These are phyloP conservation scores for Tricholoma matsutake DNA, from an alignment of 768 basidiomycete genomes.

Conservation along the genomic window DNA sequence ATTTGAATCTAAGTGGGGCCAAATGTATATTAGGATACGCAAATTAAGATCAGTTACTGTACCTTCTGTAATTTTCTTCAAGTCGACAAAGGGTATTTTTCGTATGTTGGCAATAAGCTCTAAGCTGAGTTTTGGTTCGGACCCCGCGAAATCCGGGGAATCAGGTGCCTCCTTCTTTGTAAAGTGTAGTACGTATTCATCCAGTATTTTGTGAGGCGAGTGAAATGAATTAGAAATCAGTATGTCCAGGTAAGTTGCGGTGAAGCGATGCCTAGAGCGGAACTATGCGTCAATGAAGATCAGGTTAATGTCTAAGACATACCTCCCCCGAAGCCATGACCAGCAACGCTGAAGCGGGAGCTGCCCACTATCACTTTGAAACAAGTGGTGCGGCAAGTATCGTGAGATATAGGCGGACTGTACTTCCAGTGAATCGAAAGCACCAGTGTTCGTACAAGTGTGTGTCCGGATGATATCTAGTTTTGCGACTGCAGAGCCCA, in stretches of 20 bases:
- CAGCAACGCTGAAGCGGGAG: background rate
- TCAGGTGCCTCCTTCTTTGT: background rate
- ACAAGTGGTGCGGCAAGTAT: background rate
- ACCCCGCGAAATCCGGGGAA: background rate
- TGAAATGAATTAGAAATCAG: background rate
- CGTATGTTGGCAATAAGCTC: background rate
- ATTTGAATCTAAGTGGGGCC: background rate
- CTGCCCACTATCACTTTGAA: background rate
- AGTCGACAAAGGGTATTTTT: background rate
- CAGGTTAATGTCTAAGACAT: background rate
- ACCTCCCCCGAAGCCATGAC: background rate
- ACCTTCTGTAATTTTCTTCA: background rate
- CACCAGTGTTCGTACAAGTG: background rate
- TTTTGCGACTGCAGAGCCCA: background rate
- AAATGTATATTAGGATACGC: background rate
- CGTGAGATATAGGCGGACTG: background rate
- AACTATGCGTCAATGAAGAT: background rate
- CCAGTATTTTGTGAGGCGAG: background rate
- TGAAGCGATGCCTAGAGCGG: background rate
- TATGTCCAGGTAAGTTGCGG: background rate
- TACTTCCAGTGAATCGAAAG: background rate
- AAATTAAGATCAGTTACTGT: conserved; percentile 1
- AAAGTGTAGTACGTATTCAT: background rate
- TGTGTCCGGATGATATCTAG: background rate
- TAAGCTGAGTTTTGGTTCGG: background rate